Evolutionary conservation across 768 basidiomycete species (phyloP), one percentile per base, ranked within the genome.

Genomic region (Plicaturopsis crispa): DNA sequence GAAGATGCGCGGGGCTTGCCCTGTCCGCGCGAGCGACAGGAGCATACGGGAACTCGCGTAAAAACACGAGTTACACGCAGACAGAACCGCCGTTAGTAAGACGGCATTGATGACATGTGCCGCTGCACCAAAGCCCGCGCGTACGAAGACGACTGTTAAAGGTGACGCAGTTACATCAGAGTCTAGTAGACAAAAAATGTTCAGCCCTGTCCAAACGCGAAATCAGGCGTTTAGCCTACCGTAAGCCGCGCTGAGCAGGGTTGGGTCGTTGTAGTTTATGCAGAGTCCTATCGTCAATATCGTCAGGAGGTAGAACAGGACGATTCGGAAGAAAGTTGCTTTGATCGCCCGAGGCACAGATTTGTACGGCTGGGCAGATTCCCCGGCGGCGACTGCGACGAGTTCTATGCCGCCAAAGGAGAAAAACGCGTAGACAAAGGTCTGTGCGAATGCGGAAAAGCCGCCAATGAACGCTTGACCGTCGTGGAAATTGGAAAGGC

Each of bases 341-440:
- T 78, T 80, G 55, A 82, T 70, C 1, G 83, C 82, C 0, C 65
- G 59, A 3, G 80, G 80, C 20, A 84, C 72, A 1, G 75, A 57
- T 52, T 75, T 75, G 57, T 78, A 66, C 1, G 82, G 82, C 46
- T 68, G 69, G 33, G 67, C 68, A 5, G 75, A 75, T 59, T 84
- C 83, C 23, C 80, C 78, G 7, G 82, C 81, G n/a, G 82, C 81
- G 22, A 85, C 56, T 3, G 79, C 74, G 30, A 84, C 80, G 7
- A 86, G 67, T 47, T 83, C 81, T 21, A 82, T 75, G 13, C 80
- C 78, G 13, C 72, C 76, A 53, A 72, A 79, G 6, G 79, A 80
- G 57, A 76, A 86, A 43, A 82, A 82, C 10, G 80, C 80, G 23
- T 69, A 83, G 24, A 82, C 77, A 43, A 80, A 80, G 4, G 70